These are phyloP conservation scores for Luffa aegyptiaca DNA, from an alignment of 306 rosid species.

Conservation along the genomic window DNA sequence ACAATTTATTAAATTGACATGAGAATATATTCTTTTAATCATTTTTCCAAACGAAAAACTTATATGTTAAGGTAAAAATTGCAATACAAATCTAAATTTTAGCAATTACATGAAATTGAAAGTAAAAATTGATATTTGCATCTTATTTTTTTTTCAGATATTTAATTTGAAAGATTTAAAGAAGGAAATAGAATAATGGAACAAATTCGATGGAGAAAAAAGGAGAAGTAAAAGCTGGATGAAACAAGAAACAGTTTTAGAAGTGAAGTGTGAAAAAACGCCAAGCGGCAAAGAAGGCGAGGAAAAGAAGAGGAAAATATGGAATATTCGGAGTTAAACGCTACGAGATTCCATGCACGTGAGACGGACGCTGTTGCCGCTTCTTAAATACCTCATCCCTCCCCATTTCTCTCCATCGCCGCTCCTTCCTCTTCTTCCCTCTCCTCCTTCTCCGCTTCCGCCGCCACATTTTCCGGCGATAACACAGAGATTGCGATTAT, in stretches of 20 bases:
- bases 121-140: too few relatives aligned
- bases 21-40: too few relatives aligned
- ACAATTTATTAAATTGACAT: too few relatives aligned
- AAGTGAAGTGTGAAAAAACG: neutral
- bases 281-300: neutral
- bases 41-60: too few relatives aligned
- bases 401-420: neutral
- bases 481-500: neutral
- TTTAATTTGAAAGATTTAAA: too few relatives aligned
- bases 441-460: neutral
- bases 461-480: neutral
- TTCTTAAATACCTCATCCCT: conserved; percentile 18
- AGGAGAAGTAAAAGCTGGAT: neutral
- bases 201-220: too few relatives aligned
- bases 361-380: neutral
- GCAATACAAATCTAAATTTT: too few relatives aligned
- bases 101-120: too few relatives aligned
- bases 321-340: neutral
- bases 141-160: too few relatives aligned
- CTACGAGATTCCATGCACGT: neutral
- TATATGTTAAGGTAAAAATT: too few relatives aligned
- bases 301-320: neutral
- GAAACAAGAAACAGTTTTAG: neutral
- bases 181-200: too few relatives aligned
- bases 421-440: neutral